Conservation (phyloP, 768 basidiomycete genomes). For the Auricularia auricula-judae region DNA sequence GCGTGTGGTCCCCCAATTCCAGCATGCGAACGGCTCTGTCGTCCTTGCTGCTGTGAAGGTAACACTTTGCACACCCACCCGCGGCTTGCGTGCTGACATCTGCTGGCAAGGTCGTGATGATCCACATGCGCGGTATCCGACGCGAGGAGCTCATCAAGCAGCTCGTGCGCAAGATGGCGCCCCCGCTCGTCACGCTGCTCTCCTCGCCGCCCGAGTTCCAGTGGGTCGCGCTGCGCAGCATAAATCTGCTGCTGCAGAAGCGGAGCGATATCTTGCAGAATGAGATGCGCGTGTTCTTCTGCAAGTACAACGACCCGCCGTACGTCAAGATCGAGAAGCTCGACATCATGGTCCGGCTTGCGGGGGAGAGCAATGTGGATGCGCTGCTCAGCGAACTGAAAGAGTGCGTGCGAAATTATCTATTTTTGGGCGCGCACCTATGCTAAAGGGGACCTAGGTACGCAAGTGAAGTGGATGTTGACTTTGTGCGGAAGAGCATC, state of each 20-base stretch:
- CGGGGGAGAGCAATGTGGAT: conserved; percentile 85
- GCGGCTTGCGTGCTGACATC: too few species aligned
- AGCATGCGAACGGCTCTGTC: conserved; percentile 92
- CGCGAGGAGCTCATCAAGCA: conserved; percentile 78
- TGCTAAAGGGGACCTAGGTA: conserved; percentile 49
- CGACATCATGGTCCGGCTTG: conserved; percentile 95
- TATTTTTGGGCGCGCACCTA: too few species aligned
- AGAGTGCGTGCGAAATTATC: too few species aligned
- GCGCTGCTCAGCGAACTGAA: conserved; percentile 90
- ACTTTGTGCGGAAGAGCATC: conserved; percentile 91
- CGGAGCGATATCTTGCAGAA: conserved; percentile 80
- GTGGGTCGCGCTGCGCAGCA: conserved; percentile 95
- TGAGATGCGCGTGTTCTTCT: conserved; percentile 99
- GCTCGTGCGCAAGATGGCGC: conserved; percentile 93
- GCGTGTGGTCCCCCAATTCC: conserved; percentile 95
- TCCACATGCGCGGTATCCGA: conserved; percentile 77
- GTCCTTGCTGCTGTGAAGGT: conserved; percentile 96
- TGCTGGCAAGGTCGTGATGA: too few species aligned
- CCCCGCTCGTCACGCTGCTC: conserved; percentile 87
- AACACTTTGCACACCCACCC: too few species aligned
- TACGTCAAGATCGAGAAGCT: conserved; percentile 98
- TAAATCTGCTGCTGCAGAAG: conserved; percentile 93
- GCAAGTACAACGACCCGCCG: conserved; percentile 99
- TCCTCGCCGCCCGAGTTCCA: conserved; percentile 97
- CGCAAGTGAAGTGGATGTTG: conserved; percentile 94